Evolutionary conservation across 257 asterid genomes (phyloP), one percentile per base, ranked within the genome.

Genomic region (Fraxinus americana): DNA sequence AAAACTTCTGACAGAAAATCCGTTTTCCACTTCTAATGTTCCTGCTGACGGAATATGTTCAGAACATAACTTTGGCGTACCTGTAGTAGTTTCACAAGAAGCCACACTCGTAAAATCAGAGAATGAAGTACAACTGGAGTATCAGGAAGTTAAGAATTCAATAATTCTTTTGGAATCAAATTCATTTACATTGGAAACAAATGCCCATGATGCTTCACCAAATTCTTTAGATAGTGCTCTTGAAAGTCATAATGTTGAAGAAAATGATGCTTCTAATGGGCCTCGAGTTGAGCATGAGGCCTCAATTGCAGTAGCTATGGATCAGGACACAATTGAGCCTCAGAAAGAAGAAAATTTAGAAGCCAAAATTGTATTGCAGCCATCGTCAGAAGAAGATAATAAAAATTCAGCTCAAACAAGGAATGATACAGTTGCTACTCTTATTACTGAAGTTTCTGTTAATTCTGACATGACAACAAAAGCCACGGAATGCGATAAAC

Each of bases 341-440:
- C 65, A 29, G 13, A 65, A 75, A 78, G 87, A 78, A 73, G 84
- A 80, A 81, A 80, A 63, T 2, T 65, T 54, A 11, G 81, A 76
- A 54, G 71, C 77, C 48, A 82, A 72, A 78, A 84, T 78, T 74
- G 77, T 76, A 65, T 83, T 82, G 1, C 74, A 67, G 48, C 81
- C 71, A 30, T 79, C 83, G 21, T 78, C 84, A 21, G 84, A 77
- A 70, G 90, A 71, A 67, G 88, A 76, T 79, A 81, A 70, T 65
- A 17, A 59, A 32, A 79, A 82, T 69, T 54, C 91, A 39, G 79
- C 91, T 74, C 75, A 71, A 50, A 73, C 68, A 21, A 85, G 75
- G 79, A 88, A 84, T 71, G 82, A 81, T 66, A 79, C 83, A 43
- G 23, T 57, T 67, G 77, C 72, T 74, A 86, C 73, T 35, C 75